Evolutionary conservation across 2,329 filamentous ascomycete genomes (phyloP).

Genomic region (Phialophora macrospora): DNA sequence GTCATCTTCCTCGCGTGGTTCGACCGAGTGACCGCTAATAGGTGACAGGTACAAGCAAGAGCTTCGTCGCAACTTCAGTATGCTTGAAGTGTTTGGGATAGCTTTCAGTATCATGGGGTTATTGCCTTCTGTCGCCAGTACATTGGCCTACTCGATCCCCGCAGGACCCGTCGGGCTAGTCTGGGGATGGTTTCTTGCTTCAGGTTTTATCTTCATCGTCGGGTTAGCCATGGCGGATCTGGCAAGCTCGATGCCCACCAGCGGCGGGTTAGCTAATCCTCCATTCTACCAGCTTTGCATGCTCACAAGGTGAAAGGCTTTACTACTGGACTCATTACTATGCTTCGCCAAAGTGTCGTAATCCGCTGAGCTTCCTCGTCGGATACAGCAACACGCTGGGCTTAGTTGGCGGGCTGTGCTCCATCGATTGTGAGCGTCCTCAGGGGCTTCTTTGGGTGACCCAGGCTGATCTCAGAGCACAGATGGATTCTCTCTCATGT

Average conservation of each 20-base stretch:
- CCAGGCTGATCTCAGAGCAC: background rate
- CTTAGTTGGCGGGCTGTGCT: conserved; percentile 65
- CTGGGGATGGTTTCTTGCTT: conserved; percentile 66
- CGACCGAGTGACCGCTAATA: background rate
- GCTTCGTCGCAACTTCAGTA: conserved; percentile 64
- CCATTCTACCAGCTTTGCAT: background rate
- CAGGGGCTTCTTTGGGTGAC: background rate
- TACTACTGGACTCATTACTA: conserved; percentile 68
- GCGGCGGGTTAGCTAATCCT: conserved; percentile 47
- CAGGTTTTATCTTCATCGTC: conserved; percentile 63
- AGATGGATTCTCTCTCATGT: conserved; percentile 61
- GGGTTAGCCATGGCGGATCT: conserved; percentile 62
- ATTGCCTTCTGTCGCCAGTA: conserved; percentile 65
- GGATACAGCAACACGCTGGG: conserved; percentile 67
- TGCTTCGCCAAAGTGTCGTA: conserved; percentile 59
- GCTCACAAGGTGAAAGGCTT: conserved; percentile 44
- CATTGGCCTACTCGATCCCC: conserved; percentile 63
- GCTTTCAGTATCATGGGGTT: conserved; percentile 66
- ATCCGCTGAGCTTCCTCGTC: conserved; percentile 64
- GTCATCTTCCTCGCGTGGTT: background rate
- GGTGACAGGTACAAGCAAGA: conserved; percentile 61
- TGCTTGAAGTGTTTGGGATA: conserved; percentile 66
- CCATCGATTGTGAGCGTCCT: conserved; percentile 58
- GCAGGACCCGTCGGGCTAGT: conserved; percentile 66
- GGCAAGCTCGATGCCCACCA: conserved; percentile 61